phyloP scores from a whole-genome alignment of 2,329 filamentous ascomycete species.

The Colletotrichum lini region DNA sequence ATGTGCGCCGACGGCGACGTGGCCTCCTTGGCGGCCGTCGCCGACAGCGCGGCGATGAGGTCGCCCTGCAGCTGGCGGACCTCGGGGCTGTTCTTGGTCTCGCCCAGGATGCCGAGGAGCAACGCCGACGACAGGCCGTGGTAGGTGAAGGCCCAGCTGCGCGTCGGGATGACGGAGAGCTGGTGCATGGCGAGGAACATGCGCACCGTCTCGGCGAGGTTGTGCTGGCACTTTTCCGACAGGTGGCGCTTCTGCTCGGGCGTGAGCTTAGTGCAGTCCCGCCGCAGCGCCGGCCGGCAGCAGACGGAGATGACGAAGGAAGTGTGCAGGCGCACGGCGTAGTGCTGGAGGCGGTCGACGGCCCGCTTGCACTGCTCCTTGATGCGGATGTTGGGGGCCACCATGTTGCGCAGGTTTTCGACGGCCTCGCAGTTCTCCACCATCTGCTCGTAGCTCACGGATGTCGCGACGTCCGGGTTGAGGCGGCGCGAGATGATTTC shows the following conservation, averaged over 20 bases:
- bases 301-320: constrained; percentile 77
- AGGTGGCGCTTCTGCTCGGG: constrained; percentile 67
- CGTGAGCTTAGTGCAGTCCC: constrained; percentile 66
- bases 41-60: constrained; percentile 74
- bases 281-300: constrained; percentile 73
- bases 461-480: constrained; percentile 67
- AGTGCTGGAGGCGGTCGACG: constrained; percentile 74
- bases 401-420: constrained; percentile 65
- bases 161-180: constrained; percentile 75
- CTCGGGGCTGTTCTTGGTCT: constrained; percentile 75
- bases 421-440: constrained; percentile 70
- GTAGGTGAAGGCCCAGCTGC: constrained; percentile 79
- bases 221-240: constrained; percentile 72
- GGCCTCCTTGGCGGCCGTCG: constrained; percentile 74
- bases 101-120: constrained; percentile 73
- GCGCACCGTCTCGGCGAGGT: constrained; percentile 75
- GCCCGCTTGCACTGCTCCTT: constrained; percentile 76
- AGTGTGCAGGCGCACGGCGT: constrained; percentile 75
- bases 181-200: constrained; percentile 81
- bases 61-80: constrained; percentile 75
- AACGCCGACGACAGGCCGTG: constrained; percentile 77
- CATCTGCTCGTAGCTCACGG: constrained; percentile 68
- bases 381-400: constrained; percentile 67
- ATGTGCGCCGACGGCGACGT: constrained; percentile 68
- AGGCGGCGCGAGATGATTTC: constrained; percentile 71